Evolutionary conservation across 208 protist species (phyloP), one percentile per base, ranked within the genome.

Genomic region (Angomonas deanei): DNA sequence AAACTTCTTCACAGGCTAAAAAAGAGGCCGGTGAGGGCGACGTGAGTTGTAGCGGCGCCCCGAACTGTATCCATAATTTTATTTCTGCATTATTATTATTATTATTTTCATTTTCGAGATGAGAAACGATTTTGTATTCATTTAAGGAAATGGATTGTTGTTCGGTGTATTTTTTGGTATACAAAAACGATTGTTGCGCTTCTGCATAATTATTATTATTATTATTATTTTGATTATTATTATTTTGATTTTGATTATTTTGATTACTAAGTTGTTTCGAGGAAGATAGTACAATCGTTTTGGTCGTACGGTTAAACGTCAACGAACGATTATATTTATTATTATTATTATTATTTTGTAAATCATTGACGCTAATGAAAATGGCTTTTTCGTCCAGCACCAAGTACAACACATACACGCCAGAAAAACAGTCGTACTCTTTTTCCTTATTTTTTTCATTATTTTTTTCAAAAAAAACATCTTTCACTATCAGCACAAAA

Each of bases 291-390:
- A 53, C 47, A 56, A 42, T 32, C 3, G 0, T 31, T 28, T 28
- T 24, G 17, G 21, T 56, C 42, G 31, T 58, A 3, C 1, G 5
- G 27, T 30, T 31, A 5, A 38, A 27, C 26, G 32, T 33, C 19
- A 38, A 21, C n/a, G 52, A 33, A 30, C 27, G 27, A 42, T 42
- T 53, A 17, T 53, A 8, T 17, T 27, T 27, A 26, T 53, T 53
- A 53, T 53, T 53, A 53, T 53, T 53, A 53, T 53, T 53, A 53
- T 53, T 53, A 53, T 53, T 26, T 10, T 10, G 8, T 21, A 13
- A 53, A 53, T 53, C 23, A 53, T 53, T 26, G 8, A 28, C 36
- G 15, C 36, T 42, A n/a, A 42, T 15, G 36, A 42, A 42, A 42
- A 42, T 15, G 36, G 36, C 36, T 42, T 42, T 42, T 42, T 15